A percentile compares a stretch with the other conserved stretches of the same genome.
These are phyloP conservation scores for Euphorbia peplus DNA, from an alignment of 345 rosid genomes.

Conservation along the genomic window DNA sequence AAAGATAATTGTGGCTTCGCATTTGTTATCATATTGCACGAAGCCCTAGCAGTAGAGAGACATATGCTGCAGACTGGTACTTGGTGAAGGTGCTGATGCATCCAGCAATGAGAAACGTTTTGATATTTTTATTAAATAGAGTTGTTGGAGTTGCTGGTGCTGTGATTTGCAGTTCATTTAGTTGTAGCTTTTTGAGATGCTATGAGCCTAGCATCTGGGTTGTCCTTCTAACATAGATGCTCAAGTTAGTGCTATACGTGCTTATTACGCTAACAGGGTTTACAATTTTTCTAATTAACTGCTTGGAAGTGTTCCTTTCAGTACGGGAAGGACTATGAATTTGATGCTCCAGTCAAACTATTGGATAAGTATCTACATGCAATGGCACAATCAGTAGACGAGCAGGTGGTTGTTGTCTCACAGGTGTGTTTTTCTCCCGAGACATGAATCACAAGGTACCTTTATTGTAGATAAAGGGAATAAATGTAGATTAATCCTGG, in stretches of 20 bases:
- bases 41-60: neutral
- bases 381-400: slow-evolving; percentile 80
- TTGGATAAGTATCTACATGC: slow-evolving; percentile 84
- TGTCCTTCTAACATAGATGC: no score
- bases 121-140: neutral
- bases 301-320: slow-evolving; percentile 23
- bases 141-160: neutral
- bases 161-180: neutral
- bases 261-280: neutral
- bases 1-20: neutral
- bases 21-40: neutral
- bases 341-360: slow-evolving; percentile 91
- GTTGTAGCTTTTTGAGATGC: neutral
- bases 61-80: neutral
- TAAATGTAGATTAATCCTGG: neutral
- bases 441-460: neutral
- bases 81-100: neutral
- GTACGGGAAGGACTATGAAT: slow-evolving; percentile 97
- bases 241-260: neutral
- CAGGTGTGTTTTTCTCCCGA: slow-evolving; percentile 44
- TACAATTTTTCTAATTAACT: neutral
- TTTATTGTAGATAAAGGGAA: neutral
- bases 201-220: neutral
- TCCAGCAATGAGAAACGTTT: neutral
- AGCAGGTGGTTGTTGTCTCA: slow-evolving; percentile 87